Evolutionary conservation across 1,284 basidiomycete species (phyloP), one percentile per base, ranked within the genome.

Genomic region (Trichosporon faecale): DNA sequence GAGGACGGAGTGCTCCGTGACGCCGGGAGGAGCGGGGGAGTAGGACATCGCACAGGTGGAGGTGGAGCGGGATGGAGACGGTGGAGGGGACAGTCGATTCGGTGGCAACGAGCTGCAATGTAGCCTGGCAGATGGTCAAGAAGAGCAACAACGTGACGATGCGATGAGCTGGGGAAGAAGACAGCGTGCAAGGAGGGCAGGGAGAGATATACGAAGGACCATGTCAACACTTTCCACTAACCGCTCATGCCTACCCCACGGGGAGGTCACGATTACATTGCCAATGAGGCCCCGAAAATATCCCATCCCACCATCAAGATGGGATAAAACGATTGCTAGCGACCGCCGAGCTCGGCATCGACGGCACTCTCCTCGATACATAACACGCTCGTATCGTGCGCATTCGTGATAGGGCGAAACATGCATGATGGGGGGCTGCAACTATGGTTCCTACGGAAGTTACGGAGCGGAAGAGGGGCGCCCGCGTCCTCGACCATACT

Each of bases 1-100:
- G 64, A 81, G 72, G 14, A 81, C 75, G 64, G 52, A 63, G 65
- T 67, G 64, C 61, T 67, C 65, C 29, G 27, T 61, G 1, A 61
- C 57, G 21, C 57, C 57, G 14, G 57, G 57, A 33, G 63, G 63
- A 33, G 57, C 57, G 6, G 57, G 57, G 23, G 57, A 61, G 57
- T 61, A 61, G 27, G 57, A 61, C 57, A 61, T 61, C 18, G 11
- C 2, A 11, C 21, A 18, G 25, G 37, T 27, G 40, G 14, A 25
- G 31, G 31, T n/a, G 18, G n/a, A 55, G 29, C 18, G 57, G 57
- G 25, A 40, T 16, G 16, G 18, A n/a, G 9, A 31, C 2, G 16
- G 9, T 16, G 44, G 37, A 4, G 55, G 35, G 5, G 67, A 64
- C n/a, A 14, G 31, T 37, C 35, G 35, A 14, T 3, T 14, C 14